phyloP scores from a whole-genome alignment of 2,329 filamentous ascomycete genomes.

The Pseudomassariella vexata region DNA sequence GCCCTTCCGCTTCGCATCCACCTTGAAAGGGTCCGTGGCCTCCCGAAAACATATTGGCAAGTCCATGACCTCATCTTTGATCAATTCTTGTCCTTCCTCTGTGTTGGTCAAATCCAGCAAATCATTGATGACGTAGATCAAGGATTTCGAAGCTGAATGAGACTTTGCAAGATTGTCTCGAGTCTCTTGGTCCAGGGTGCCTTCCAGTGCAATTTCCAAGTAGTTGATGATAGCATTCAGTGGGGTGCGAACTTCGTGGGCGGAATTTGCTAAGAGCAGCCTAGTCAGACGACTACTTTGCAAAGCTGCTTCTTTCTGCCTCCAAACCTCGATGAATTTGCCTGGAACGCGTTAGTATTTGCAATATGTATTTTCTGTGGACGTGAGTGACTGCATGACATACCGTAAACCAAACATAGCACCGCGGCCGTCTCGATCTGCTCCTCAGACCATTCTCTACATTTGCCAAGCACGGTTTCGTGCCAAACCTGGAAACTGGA shows the following conservation, averaged over 20 bases:
- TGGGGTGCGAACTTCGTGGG: slow-evolving; percentile 85
- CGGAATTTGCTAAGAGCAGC: slow-evolving; percentile 77
- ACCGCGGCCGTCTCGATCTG: slow-evolving; percentile 86
- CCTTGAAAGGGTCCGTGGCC: slow-evolving; percentile 67
- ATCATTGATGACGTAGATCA: slow-evolving; percentile 94
- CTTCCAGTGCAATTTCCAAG: slow-evolving; percentile 83
- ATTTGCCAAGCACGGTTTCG: slow-evolving; percentile 76
- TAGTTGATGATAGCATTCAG: slow-evolving; percentile 95
- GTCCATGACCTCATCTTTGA: slow-evolving; percentile 78
- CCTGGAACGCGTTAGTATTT: slow-evolving; percentile 23
- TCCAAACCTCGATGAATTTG: slow-evolving; percentile 87
- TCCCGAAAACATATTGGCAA: slow-evolving; percentile 66
- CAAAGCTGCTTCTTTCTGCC: slow-evolving; percentile 79
- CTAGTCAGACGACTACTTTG: slow-evolving; percentile 77
- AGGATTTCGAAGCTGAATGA: slow-evolving; percentile 84
- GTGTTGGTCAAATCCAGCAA: slow-evolving; percentile 83
- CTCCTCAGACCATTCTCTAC: slow-evolving; percentile 82
- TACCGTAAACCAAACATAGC: slow-evolving; percentile 79
- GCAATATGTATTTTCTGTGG: no score
- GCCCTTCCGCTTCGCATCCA: slow-evolving; percentile 70
- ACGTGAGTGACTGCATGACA: slow-evolving; percentile 21
- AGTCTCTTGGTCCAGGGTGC: slow-evolving; percentile 71
- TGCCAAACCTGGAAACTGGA: slow-evolving; percentile 77
- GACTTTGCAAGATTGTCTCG: slow-evolving; percentile 79
- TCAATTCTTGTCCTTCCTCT: slow-evolving; percentile 71